Base-by-base conservation (phyloP, 1,284 basidiomycete genomes). In the Melanopsichium pennsylvanicum region DNA sequence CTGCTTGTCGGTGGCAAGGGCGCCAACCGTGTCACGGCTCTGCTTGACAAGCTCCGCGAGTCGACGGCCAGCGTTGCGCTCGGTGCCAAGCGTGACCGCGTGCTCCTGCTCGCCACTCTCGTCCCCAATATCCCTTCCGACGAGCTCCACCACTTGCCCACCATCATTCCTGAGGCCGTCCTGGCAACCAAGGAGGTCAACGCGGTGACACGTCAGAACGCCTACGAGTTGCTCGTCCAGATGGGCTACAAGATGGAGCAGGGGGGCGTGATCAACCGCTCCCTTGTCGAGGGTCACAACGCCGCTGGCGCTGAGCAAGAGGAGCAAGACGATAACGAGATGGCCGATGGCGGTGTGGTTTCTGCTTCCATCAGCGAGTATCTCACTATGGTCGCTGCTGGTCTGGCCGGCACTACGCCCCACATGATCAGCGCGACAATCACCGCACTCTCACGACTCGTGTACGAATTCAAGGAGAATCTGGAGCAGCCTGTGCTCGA, bases 371-470 rank as follows among this genome's bases (percentile, higher is more conserved):
- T 95, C 38, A 89, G 93, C 74, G 96, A 98, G 81, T 98, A 91
- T 80, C 85, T 98, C 83, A 97, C 91, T 10, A 98, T 99, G 94
- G 85, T 98, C 21, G 92, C 92, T 33, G 95, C 93, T 71, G 95
- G 96, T 69, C 83, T 98, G 31, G 94, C 93, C 12, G 94, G 93
- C 21, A 89, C 90, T 25, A 92, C 89, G 4, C 93, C 96, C 0
- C 96, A 98, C 82, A 98, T 97, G 93, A 96, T 98, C 81, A 94
- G 92, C 75, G 96, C 96, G 2, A 92, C 92, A 4, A 88, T 98
- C 64, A 97, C 94, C 2, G 92, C 93, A 0, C 88, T 99, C 38
- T 93, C 94, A 2, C 87, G 96, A 22, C 85, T 98, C 8, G 85
- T 97, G 6, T 99, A 97, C 82, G 96, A 98, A 83, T 99, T 96